phyloP scores from a whole-genome alignment of 768 basidiomycete species.

The Pleurotus platypus region DNA sequence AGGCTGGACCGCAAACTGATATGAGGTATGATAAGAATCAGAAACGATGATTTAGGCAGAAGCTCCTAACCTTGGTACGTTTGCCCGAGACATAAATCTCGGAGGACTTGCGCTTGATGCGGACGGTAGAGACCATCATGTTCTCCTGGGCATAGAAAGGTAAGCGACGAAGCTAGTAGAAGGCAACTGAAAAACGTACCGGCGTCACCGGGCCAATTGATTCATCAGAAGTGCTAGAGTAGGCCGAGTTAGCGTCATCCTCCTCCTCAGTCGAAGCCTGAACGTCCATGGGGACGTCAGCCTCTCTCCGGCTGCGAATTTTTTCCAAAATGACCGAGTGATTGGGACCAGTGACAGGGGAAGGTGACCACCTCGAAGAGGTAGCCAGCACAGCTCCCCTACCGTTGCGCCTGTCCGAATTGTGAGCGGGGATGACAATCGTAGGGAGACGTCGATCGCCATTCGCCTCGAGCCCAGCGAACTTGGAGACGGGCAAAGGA shows the following conservation, averaged over 20 bases:
- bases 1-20: no score
- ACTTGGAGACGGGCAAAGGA: slow-evolving; percentile 8
- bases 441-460: slow-evolving; percentile 9
- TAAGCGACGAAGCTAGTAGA: background rate
- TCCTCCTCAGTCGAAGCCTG: slow-evolving; percentile 4
- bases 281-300: background rate
- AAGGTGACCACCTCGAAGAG: slow-evolving; percentile 2
- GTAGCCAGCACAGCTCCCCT: background rate
- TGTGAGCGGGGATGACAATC: slow-evolving; percentile 5
- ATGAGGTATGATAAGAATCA: background rate
- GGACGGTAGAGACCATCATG: slow-evolving; percentile 17
- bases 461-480: slow-evolving; percentile 13
- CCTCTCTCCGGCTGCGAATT: background rate
- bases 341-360: background rate
- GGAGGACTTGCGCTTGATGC: slow-evolving; percentile 34
- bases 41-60: background rate
- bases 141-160: slow-evolving; percentile 10
- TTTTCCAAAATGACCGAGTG: slow-evolving; percentile 1
- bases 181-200: background rate
- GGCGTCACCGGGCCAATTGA: background rate
- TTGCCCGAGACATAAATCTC: slow-evolving; percentile 29
- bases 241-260: slow-evolving; percentile 15
- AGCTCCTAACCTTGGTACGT: slow-evolving; percentile 30
- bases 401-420: slow-evolving; percentile 5
- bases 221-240: slow-evolving; percentile 15